Evolutionary conservation across 2,329 filamentous ascomycete genomes (phyloP).

Genomic region (Acephala macrosclerotiorum): DNA sequence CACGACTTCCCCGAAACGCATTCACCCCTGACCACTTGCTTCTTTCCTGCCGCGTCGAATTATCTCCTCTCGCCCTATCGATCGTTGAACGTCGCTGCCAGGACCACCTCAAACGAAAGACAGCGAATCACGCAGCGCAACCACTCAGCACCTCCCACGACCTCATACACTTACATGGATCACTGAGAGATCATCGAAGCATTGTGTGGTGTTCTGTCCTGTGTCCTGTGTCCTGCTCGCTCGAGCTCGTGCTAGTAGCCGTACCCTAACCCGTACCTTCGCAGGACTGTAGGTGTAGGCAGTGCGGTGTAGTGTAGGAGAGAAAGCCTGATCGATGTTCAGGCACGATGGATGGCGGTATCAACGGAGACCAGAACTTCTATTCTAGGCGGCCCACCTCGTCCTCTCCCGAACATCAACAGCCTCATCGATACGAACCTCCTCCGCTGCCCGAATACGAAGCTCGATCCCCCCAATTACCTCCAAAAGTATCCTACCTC

Average conservation of each 20-base stretch:
- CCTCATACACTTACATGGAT: slow-evolving; percentile 37
- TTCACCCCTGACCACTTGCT: not conserved
- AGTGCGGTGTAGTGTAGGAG: too few species aligned
- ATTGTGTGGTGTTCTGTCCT: slow-evolving; percentile 6
- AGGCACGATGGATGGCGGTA: slow-evolving; percentile 43
- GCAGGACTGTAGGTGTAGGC: not conserved
- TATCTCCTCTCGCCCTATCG: slow-evolving; percentile 3
- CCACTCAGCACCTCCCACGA: slow-evolving; percentile 39
- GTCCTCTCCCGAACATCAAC: slow-evolving; percentile 31
- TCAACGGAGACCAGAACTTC: slow-evolving; percentile 45
- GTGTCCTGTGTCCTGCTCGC: slow-evolving; percentile 15
- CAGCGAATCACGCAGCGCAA: slow-evolving; percentile 31
- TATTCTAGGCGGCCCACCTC: slow-evolving; percentile 38
- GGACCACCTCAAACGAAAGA: slow-evolving; percentile 32
- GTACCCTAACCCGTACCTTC: not conserved
- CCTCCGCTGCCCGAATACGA: slow-evolving; percentile 36
- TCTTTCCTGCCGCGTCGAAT: not conserved
- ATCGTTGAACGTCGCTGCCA: slow-evolving; percentile 20
- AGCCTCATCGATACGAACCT: slow-evolving; percentile 34
- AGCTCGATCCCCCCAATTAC: slow-evolving; percentile 32
- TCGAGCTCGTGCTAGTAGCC: not conserved
- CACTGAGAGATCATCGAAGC: slow-evolving; percentile 15
- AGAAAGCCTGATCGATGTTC: slow-evolving; percentile 40
- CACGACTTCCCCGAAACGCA: not conserved
- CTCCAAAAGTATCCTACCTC: slow-evolving; percentile 40